phyloP scores from a whole-genome alignment of 768 basidiomycete species.

The Phaeotremella skinneri region DNA sequence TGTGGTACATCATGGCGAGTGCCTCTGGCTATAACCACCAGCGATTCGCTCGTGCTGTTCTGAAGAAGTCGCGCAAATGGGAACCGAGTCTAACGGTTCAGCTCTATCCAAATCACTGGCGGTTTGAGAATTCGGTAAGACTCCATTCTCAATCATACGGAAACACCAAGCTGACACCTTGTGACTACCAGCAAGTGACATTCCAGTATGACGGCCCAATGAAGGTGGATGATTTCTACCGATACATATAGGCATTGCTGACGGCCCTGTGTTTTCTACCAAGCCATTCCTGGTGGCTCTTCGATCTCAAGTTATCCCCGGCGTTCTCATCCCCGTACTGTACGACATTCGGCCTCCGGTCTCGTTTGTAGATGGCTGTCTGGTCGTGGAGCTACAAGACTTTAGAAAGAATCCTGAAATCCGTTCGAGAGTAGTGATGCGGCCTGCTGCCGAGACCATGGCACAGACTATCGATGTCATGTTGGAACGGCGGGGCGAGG shows the following conservation, averaged over 20 bases:
- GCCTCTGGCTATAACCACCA: conserved; percentile 53
- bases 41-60: conserved; percentile 51
- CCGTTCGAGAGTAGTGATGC: conserved; percentile 36
- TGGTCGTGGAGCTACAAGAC: conserved; percentile 56
- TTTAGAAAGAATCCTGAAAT: conserved; percentile 40
- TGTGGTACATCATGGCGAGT: conserved; percentile 41
- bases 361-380: conserved; percentile 49
- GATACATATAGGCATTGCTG: background rate
- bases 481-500: conserved; percentile 34
- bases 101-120: conserved; percentile 52
- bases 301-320: conserved; percentile 52
- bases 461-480: conserved; percentile 41
- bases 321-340: conserved; percentile 50
- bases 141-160: background rate
- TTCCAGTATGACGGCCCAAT: conserved; percentile 54
- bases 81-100: conserved; percentile 53
- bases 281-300: conserved; percentile 54
- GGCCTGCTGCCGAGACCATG: conserved; percentile 40
- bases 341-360: conserved; percentile 41
- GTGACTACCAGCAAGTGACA: conserved; percentile 41
- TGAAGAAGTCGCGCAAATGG: conserved; percentile 53
- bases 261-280: background rate
- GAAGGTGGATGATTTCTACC: conserved; percentile 37
- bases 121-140: conserved; percentile 53
- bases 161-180: background rate